phyloP scores from a whole-genome alignment of 2,329 filamentous ascomycete genomes.

The Fusarium siculi region DNA sequence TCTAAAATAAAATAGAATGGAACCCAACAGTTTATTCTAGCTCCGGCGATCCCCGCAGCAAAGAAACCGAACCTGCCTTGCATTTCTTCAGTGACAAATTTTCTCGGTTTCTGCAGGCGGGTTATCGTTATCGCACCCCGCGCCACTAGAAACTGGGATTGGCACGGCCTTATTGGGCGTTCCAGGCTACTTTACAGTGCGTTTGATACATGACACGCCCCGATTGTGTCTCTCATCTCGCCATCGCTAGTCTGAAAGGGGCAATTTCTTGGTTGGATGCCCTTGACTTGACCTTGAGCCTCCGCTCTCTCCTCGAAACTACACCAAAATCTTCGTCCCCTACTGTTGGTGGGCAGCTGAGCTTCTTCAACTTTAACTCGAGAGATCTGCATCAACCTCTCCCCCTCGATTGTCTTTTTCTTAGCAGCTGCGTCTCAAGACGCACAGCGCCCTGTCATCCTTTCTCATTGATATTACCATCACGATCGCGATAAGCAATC shows the following conservation, averaged over 20 bases:
- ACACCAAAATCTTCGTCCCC: slow-evolving; percentile 27
- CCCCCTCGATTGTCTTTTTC: neutral
- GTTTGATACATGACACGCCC: slow-evolving; percentile 6
- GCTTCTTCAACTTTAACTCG: slow-evolving; percentile 33
- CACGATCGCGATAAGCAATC: neutral
- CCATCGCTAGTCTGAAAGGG: slow-evolving; percentile 18
- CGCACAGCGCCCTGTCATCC: neutral
- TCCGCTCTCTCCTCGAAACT: slow-evolving; percentile 26
- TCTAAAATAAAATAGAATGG: neutral
- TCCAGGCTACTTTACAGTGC: slow-evolving; percentile 20
- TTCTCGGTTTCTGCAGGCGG: slow-evolving; percentile 30
- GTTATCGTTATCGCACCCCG: slow-evolving; percentile 56
- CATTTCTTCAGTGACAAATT: slow-evolving; percentile 4
- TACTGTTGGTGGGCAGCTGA: slow-evolving; percentile 33
- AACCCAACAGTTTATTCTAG: slow-evolving; percentile 1
- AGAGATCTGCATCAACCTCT: slow-evolving; percentile 4
- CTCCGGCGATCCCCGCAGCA: slow-evolving; percentile 15
- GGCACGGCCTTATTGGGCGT: slow-evolving; percentile 13
- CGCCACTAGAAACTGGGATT: slow-evolving; percentile 37
- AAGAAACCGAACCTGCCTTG: neutral
- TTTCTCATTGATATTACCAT: neutral
- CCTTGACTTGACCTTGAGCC: slow-evolving; percentile 12
- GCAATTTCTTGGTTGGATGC: slow-evolving; percentile 1
- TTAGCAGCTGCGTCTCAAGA: neutral
- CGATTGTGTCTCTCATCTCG: slow-evolving; percentile 18